phyloP scores from a whole-genome alignment of 148 eudicot genomes.

The Nepenthes mirabilis region DNA sequence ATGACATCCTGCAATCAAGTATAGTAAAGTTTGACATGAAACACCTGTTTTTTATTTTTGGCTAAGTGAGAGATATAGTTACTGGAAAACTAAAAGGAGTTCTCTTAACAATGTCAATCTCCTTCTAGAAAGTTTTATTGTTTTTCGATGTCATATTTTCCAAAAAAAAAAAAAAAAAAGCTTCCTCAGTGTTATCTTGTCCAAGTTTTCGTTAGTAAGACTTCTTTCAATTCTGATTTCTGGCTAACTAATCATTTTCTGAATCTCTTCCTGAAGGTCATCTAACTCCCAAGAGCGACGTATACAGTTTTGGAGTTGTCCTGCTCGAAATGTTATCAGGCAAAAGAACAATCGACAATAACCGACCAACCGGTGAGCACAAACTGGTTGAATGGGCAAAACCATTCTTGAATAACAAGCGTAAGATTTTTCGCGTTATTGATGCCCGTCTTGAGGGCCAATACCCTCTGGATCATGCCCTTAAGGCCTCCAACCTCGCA shows the following conservation, averaged over 20 bases:
- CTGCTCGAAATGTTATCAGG: slow-evolving; percentile 16
- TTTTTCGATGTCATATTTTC: too few species aligned
- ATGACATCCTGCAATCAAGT: too few species aligned
- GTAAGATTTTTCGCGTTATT: slow-evolving; percentile 10
- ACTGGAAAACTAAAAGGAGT: too few species aligned
- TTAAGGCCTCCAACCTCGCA: slow-evolving; percentile 14
- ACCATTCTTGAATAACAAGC: slow-evolving; percentile 17
- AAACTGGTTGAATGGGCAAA: slow-evolving; percentile 21
- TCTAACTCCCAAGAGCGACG: slow-evolving; percentile 21
- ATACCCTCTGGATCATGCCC: slow-evolving; percentile 11
- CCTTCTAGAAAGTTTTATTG: too few species aligned
- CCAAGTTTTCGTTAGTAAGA: too few species aligned
- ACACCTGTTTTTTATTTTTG: too few species aligned
- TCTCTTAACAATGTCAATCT: too few species aligned
- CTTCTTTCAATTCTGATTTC: too few species aligned
- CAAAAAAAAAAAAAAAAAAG: too few species aligned
- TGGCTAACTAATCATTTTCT: background rate
- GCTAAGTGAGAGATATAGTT: too few species aligned
- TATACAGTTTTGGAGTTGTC: slow-evolving; percentile 26
- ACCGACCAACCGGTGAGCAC: slow-evolving; percentile 17
- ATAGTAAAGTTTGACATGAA: too few species aligned
- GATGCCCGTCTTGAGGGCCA: slow-evolving; percentile 22
- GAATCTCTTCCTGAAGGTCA: slow-evolving; percentile 9
- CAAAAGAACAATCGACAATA: slow-evolving; percentile 1
- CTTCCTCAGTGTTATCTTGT: too few species aligned